Percentiles rank a stretch among this genome's conserved stretches.
Evolutionary conservation across 2,329 filamentous ascomycete genomes (phyloP).

Genomic region (Capronia epimyces): DNA sequence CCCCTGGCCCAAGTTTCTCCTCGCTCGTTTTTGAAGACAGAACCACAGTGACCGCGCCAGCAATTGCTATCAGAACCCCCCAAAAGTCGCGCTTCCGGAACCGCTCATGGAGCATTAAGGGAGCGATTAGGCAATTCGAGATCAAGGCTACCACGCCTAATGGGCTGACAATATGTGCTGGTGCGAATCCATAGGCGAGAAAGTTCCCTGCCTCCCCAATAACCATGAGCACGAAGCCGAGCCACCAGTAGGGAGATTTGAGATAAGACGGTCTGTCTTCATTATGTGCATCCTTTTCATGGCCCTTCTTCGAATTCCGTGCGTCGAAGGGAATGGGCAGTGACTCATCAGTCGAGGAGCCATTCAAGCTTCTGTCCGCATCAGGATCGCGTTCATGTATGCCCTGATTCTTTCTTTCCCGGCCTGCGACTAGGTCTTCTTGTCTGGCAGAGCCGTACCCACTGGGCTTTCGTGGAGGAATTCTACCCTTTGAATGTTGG

Average conservation of each 20-base stretch:
- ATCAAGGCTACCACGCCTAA: constrained; percentile 94
- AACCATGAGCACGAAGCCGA: constrained; percentile 85
- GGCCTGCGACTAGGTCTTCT: constrained; percentile 22
- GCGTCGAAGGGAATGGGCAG: constrained; percentile 2
- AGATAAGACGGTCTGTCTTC: constrained; percentile 66
- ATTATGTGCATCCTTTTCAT: constrained; percentile 35
- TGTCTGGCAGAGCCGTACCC: constrained; percentile 21
- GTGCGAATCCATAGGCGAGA: constrained; percentile 92
- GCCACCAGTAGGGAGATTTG: constrained; percentile 92
- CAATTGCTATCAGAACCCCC: constrained; percentile 81
- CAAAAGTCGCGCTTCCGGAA: constrained; percentile 81
- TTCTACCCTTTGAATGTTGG: constrained; percentile 2
- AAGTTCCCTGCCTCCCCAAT: constrained; percentile 95
- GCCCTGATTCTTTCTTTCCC: constrained; percentile 15
- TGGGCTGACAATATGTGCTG: constrained; percentile 93
- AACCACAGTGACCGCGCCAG: constrained; percentile 85
- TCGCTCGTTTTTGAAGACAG: constrained; percentile 85
- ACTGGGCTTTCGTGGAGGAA: background rate
- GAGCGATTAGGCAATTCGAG: constrained; percentile 94
- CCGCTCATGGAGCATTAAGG: constrained; percentile 83
- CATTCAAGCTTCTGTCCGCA: constrained; percentile 15
- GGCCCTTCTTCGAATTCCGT: constrained; percentile 1
- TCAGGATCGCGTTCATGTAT: constrained; percentile 3
- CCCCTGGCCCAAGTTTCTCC: constrained; percentile 80
- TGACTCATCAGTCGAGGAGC: constrained; percentile 10